Percentiles rank a stretch among this genome's conserved stretches.
Conservation (phyloP, 345 rosid species). For the Raphanus sativus region DNA sequence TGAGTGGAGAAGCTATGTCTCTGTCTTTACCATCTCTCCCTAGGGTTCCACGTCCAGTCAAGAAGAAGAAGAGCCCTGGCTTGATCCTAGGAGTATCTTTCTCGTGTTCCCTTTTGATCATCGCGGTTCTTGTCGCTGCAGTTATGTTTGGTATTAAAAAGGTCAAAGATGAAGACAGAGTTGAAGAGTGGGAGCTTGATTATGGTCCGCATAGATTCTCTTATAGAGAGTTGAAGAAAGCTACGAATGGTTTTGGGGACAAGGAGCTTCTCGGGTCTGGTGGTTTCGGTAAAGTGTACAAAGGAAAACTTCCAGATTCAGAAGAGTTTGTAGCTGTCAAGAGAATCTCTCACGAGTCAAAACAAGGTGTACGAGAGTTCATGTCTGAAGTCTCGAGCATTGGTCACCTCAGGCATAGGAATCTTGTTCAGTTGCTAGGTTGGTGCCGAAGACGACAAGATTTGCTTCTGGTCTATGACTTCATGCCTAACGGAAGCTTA, state of each 20-base stretch:
- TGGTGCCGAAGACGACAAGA: conserved; percentile 70
- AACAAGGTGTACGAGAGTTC: conserved; percentile 77
- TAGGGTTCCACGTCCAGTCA: conserved; percentile 43
- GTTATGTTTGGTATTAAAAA: conserved; percentile 44
- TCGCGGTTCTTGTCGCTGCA: conserved; percentile 36
- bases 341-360: conserved; percentile 72
- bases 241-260: conserved; percentile 76
- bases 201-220: conserved; percentile 82
- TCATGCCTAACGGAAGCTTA: conserved; percentile 87
- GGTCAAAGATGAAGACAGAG: conserved; percentile 50
- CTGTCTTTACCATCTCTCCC: conserved; percentile 64
- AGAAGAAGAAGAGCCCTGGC: conserved; percentile 33
- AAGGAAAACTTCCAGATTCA: conserved; percentile 59
- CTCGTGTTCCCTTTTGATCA: conserved; percentile 35
- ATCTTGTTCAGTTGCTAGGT: conserved; percentile 80
- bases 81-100: conserved; percentile 49
- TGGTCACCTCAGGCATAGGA: conserved; percentile 86
- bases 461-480: conserved; percentile 78
- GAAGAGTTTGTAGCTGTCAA: conserved; percentile 70
- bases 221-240: conserved; percentile 71
- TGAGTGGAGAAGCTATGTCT: conserved; percentile 64
- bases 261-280: conserved; percentile 83
- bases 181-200: conserved; percentile 82
- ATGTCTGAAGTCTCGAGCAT: conserved; percentile 80
- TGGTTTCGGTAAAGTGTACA: conserved; percentile 85